These are phyloP conservation scores for Ogataea pignaliae DNA, from an alignment of 805 yeast genomes.

Conservation along the genomic window DNA sequence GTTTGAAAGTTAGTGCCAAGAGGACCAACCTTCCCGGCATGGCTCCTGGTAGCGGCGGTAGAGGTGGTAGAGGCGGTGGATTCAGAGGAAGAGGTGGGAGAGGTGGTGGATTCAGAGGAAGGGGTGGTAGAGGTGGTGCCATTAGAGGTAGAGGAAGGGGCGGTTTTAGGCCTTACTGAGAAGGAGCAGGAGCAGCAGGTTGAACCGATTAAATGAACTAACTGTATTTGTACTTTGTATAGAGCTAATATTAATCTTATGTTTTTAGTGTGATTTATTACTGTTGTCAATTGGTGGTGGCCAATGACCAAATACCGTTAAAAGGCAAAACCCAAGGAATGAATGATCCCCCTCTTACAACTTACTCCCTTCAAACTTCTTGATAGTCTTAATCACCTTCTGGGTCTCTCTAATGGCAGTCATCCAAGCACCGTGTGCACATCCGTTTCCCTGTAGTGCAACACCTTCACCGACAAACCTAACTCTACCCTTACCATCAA, in stretches of 20 bases:
- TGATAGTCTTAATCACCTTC: conserved; percentile 17
- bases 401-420: conserved; percentile 47
- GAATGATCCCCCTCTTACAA: too few species aligned
- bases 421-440: conserved; percentile 55
- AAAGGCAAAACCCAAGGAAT: too few species aligned
- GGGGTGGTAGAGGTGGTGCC: conserved; percentile 22
- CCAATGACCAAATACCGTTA: too few species aligned
- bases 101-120: conserved; percentile 19
- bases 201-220: too few species aligned
- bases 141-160: conserved; percentile 28
- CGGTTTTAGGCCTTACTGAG: conserved; percentile 30
- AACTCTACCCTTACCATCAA: conserved; percentile 34
- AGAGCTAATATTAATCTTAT: too few species aligned
- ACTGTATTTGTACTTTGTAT: too few species aligned
- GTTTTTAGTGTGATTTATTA: too few species aligned
- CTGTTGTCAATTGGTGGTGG: too few species aligned
- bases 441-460: conserved; percentile 47
- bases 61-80: conserved; percentile 28
- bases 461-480: conserved; percentile 59
- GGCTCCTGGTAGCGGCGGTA: conserved; percentile 45
- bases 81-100: conserved; percentile 23
- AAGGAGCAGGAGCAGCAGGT: too few species aligned
- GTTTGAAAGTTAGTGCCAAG: conserved; percentile 69
- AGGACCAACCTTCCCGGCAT: conserved; percentile 81
- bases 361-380: conserved; percentile 6